Evolutionary conservation across 345 rosid species (phyloP).

Genomic region (Euphorbia tirucalli): DNA sequence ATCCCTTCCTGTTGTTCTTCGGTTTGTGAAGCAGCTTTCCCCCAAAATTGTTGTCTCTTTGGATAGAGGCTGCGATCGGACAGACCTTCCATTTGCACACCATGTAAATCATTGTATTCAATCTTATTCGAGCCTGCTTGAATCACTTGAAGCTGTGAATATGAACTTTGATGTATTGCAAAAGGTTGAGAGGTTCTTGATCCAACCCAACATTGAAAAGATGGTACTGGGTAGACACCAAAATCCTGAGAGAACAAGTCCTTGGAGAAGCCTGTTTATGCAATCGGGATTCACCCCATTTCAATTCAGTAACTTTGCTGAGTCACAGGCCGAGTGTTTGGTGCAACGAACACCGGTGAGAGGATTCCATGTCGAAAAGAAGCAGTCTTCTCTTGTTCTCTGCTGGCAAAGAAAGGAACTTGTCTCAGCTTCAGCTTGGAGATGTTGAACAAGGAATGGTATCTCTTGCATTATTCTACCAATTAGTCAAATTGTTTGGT

Average conservation of each 20-base stretch:
- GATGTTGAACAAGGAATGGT: constrained; percentile 19
- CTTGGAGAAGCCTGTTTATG: constrained; percentile 25
- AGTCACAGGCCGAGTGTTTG: constrained; percentile 31
- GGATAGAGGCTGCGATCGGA: constrained; percentile 29
- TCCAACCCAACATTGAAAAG: constrained; percentile 26
- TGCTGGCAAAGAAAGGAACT: constrained; percentile 34
- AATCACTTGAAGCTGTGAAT: constrained; percentile 33
- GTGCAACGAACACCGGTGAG: constrained; percentile 23
- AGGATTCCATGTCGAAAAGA: constrained; percentile 32
- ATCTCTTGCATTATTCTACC: no score
- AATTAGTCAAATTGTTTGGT: no score
- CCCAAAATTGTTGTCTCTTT: constrained; percentile 29
- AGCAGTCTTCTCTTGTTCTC: constrained; percentile 25
- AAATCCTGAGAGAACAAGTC: constrained; percentile 15
- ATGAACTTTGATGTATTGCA: constrained; percentile 18
- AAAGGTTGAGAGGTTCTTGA: constrained; percentile 28
- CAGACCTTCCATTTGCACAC: constrained; percentile 28
- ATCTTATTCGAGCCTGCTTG: constrained; percentile 24
- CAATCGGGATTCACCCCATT: constrained; percentile 25
- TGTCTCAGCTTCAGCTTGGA: constrained; percentile 31
- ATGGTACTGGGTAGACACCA: constrained; percentile 22
- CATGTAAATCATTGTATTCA: constrained; percentile 26
- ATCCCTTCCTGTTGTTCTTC: constrained; percentile 27
- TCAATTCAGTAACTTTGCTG: constrained; percentile 29
- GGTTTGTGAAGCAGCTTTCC: constrained; percentile 27